A percentile compares a stretch with the other conserved stretches of the same genome.
These are phyloP conservation scores for Crucihimalaya himalaica DNA, from an alignment of 345 rosid species.

Conservation along the genomic window DNA sequence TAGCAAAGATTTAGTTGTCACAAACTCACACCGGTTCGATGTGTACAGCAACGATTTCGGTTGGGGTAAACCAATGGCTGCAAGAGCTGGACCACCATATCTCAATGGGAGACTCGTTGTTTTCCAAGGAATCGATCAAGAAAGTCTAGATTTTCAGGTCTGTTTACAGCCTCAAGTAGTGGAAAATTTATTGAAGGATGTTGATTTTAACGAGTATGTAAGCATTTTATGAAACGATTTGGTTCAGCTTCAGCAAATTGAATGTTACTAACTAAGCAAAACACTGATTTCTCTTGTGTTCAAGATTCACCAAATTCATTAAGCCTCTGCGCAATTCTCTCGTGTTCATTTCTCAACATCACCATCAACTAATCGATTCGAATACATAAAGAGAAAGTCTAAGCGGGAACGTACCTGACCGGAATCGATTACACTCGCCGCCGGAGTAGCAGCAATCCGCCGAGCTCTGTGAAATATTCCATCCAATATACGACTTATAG, in stretches of 20 bases:
- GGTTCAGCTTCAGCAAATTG: neutral
- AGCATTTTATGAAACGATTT: neutral
- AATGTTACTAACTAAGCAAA: neutral
- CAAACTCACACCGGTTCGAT: slow-evolving; percentile 43
- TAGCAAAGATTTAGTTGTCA: slow-evolving; percentile 22
- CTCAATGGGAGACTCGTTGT: slow-evolving; percentile 43
- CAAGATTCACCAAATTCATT: neutral
- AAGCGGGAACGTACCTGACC: neutral
- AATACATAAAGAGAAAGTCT: neutral
- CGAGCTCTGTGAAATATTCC: too few species aligned
- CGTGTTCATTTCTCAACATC: neutral
- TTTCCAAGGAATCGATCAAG: slow-evolving; percentile 43
- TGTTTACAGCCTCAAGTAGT: slow-evolving; percentile 28
- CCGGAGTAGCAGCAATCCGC: neutral
- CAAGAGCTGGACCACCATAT: slow-evolving; percentile 41
- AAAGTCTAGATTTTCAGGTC: slow-evolving; percentile 46
- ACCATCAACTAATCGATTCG: neutral
- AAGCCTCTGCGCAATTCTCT: neutral
- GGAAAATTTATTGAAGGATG: slow-evolving; percentile 18
- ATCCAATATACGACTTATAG: too few species aligned
- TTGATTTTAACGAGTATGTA: slow-evolving; percentile 30
- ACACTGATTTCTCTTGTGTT: neutral
- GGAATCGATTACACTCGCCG: neutral
- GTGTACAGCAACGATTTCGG: slow-evolving; percentile 48
- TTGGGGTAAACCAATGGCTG: slow-evolving; percentile 51